These are phyloP conservation scores for Cryoendolithus antarcticus DNA, from an alignment of 2,329 filamentous ascomycete species.

Conservation along the genomic window DNA sequence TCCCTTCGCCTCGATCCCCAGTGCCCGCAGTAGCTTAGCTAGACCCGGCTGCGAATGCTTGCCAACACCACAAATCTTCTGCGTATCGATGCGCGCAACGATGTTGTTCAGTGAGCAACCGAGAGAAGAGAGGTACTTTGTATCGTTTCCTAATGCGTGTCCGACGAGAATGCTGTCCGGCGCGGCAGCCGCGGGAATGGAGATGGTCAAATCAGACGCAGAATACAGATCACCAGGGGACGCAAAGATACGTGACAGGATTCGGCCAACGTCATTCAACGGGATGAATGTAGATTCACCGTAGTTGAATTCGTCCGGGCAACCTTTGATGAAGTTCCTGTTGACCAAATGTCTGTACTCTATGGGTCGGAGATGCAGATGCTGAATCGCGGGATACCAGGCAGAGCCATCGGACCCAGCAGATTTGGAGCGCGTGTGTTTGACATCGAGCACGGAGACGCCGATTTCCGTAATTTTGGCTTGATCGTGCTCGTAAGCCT, in stretches of 20 bases:
- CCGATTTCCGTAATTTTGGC: conserved; percentile 73
- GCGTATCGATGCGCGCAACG: conserved; percentile 60
- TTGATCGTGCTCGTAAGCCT: conserved; percentile 60
- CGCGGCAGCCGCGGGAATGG: not conserved
- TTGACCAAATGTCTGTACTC: conserved; percentile 61
- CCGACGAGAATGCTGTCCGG: conserved; percentile 62
- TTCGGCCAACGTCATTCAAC: conserved; percentile 30
- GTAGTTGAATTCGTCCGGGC: conserved; percentile 64
- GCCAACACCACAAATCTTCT: conserved; percentile 48
- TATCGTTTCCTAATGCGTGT: conserved; percentile 57
- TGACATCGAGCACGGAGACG: conserved; percentile 50
- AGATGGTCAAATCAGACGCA: not conserved
- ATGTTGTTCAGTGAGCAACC: conserved; percentile 50
- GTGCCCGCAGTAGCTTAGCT: conserved; percentile 45
- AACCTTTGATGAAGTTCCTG: conserved; percentile 54
- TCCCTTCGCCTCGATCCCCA: conserved; percentile 44
- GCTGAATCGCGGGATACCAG: conserved; percentile 58
- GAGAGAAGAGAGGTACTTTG: conserved; percentile 53
- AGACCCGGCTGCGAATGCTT: conserved; percentile 43
- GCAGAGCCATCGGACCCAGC: conserved; percentile 50
- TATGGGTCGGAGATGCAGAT: conserved; percentile 60
- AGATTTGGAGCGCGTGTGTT: conserved; percentile 38
- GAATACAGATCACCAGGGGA: conserved; percentile 36
- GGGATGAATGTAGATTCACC: conserved; percentile 47
- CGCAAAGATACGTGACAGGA: conserved; percentile 43